These are phyloP conservation scores for Colletotrichum plurivorum DNA, from an alignment of 2,329 filamentous ascomycete species.

Conservation along the genomic window DNA sequence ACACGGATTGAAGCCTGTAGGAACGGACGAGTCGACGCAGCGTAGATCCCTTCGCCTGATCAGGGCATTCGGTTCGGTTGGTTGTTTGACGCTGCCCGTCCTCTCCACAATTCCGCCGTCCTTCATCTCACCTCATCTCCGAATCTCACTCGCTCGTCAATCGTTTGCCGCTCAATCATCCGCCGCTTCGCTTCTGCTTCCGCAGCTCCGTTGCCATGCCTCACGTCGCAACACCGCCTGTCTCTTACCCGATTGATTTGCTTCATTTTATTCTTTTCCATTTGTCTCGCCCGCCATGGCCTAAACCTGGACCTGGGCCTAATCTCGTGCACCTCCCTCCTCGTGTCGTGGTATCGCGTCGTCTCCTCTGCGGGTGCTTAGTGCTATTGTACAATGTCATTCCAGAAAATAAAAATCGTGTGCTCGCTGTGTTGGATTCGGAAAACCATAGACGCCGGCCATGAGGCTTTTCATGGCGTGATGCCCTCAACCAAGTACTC, in stretches of 20 bases:
- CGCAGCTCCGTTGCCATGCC: constrained; percentile 10
- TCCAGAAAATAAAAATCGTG: constrained; percentile 24
- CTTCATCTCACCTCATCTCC: constrained; percentile 25
- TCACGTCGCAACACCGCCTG: not conserved
- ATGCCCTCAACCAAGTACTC: constrained; percentile 37
- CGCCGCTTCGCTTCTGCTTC: not conserved
- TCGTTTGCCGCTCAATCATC: constrained; percentile 3
- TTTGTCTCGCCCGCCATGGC: not conserved
- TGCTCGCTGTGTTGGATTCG: constrained; percentile 39
- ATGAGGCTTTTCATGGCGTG: constrained; percentile 33
- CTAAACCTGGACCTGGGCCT: not conserved
- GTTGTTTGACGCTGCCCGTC: constrained; percentile 31
- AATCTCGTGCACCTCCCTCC: not conserved
- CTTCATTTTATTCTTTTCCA: not conserved
- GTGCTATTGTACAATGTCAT: constrained; percentile 39
- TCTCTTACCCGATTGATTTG: not conserved
- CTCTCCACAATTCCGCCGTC: constrained; percentile 18
- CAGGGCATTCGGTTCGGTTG: constrained; percentile 34
- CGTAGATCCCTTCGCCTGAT: constrained; percentile 22
- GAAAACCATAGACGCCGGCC: constrained; percentile 34
- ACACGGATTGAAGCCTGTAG: too few species aligned
- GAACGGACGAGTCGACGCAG: not conserved
- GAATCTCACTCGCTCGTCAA: constrained; percentile 6
- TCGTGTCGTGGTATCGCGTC: constrained; percentile 27
- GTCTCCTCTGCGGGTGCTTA: constrained; percentile 9